Base-by-base conservation (phyloP, 352 stramenopile genomes). In the Phytophthora nicotianae region DNA sequence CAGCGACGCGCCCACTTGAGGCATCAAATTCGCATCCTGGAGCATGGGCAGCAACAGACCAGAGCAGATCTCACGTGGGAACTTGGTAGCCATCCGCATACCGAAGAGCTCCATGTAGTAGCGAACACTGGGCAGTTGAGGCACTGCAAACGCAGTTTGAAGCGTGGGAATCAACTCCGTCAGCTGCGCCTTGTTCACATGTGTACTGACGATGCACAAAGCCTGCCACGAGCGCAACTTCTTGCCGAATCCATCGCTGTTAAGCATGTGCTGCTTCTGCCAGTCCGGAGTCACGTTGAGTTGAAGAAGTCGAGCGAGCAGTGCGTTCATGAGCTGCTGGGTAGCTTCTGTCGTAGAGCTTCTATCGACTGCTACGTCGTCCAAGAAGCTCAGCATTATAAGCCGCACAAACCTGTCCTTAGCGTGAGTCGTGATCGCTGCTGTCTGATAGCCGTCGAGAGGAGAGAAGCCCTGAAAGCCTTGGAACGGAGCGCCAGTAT, bases 71-170 rank as follows among this genome's bases (percentile, higher is more conserved):
- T 70, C 51, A 1, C 32, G 21, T 0, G 86, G 83, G 42, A 89
- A 91, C 7, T 73, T 77, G 42, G 76, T 62, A 4, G 74, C 55
- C 19, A 93, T 63, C 5, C 79, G 83, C 81, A 95, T 95, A 14
- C 65, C 71, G n/a, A 93, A 83, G 13, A 93, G 62, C 55, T 95
- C 86, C 69, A 93, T 89, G 72, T 91, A 95, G 59, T 88, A 91
- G 0, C 86, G 81, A 33, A 93, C 79, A 21, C 71, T 72, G 3
- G 80, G 75, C 13, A 95, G 49, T 35, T 93, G 81, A n/a, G 80
- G 81, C 2, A 77, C 68, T 13, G 70, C 66, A 45, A 93, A 89
- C 1, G 77, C 68, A n/a, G 65, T 73, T 66, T 73, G 77, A 10
- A 95, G 65, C 1, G 71, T 62, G 3, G 63, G 50, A 0, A 77